A percentile compares a stretch with the other conserved stretches of the same genome.
These are phyloP conservation scores for Nakataea oryzae DNA, from an alignment of 2,329 filamentous ascomycete genomes.

Conservation along the genomic window DNA sequence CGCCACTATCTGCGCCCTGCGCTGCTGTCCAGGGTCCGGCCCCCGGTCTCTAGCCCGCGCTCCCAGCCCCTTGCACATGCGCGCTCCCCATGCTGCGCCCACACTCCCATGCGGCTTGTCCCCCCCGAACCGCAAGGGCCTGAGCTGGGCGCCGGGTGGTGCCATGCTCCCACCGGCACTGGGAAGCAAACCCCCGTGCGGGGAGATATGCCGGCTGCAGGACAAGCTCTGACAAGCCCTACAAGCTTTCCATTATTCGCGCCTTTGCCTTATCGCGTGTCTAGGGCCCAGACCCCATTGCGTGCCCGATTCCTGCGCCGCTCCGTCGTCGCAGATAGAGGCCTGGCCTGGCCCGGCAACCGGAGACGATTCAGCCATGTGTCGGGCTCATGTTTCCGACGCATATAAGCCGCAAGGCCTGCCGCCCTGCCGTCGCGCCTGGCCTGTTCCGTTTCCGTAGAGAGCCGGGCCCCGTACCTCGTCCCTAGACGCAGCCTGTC, in stretches of 20 bases:
- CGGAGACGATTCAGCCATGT: neutral
- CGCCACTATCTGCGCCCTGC: neutral
- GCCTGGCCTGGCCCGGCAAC: too few relatives aligned
- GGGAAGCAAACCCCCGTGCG: too few relatives aligned
- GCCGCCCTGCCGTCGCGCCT: too few relatives aligned
- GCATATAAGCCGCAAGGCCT: neutral
- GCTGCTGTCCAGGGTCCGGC: neutral
- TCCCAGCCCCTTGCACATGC: neutral
- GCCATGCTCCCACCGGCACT: neutral
- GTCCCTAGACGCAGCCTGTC: too few relatives aligned
- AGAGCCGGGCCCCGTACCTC: too few relatives aligned
- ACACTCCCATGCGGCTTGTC: neutral
- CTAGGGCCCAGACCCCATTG: neutral
- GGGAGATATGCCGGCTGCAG: neutral
- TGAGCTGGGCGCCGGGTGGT: neutral
- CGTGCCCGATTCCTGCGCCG: neutral
- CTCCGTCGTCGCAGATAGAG: neutral
- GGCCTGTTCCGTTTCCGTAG: too few relatives aligned
- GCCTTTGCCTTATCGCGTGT: neutral
- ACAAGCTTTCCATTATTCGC: neutral
- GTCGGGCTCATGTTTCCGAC: too few relatives aligned
- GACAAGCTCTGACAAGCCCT: neutral
- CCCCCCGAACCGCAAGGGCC: neutral
- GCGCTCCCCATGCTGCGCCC: neutral
- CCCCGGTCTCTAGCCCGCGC: too few relatives aligned